phyloP scores from a whole-genome alignment of 306 rosid genomes.

The Prunus dulcis region DNA sequence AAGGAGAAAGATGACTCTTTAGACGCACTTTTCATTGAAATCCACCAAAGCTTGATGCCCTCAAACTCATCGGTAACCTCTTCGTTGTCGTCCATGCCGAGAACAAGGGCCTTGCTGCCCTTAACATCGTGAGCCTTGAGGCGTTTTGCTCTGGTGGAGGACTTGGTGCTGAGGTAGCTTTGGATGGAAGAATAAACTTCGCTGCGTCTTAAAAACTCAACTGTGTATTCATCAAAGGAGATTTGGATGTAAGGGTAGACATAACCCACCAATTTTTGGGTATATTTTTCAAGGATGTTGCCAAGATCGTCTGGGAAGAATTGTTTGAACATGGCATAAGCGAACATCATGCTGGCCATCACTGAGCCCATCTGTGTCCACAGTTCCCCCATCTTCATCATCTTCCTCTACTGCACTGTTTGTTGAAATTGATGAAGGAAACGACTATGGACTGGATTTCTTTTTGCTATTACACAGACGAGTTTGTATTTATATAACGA shows the following conservation, averaged over 20 bases:
- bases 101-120: constrained; percentile 32
- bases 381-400: constrained; percentile 11
- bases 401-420: neutral
- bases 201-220: constrained; percentile 21
- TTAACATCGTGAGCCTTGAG: constrained; percentile 48
- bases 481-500: neutral
- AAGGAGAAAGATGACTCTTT: neutral
- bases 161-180: constrained; percentile 37
- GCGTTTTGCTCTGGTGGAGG: constrained; percentile 27
- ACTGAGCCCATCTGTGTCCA: constrained; percentile 37
- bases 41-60: constrained; percentile 54
- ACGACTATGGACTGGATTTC: no score
- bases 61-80: constrained; percentile 36
- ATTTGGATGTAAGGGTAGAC: constrained; percentile 47
- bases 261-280: constrained; percentile 1
- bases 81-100: constrained; percentile 48
- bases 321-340: constrained; percentile 24
- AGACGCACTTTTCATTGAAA: neutral
- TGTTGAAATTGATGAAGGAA: neutral
- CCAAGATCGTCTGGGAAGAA: constrained; percentile 33
- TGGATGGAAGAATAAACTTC: constrained; percentile 39
- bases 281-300: constrained; percentile 5
- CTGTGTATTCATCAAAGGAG: constrained; percentile 37
- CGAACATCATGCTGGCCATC: constrained; percentile 34
- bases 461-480: no score